A percentile compares a stretch with the other conserved stretches of the same genome.
phyloP scores from a whole-genome alignment of 148 eudicot genomes.

The Cornus controversa region DNA sequence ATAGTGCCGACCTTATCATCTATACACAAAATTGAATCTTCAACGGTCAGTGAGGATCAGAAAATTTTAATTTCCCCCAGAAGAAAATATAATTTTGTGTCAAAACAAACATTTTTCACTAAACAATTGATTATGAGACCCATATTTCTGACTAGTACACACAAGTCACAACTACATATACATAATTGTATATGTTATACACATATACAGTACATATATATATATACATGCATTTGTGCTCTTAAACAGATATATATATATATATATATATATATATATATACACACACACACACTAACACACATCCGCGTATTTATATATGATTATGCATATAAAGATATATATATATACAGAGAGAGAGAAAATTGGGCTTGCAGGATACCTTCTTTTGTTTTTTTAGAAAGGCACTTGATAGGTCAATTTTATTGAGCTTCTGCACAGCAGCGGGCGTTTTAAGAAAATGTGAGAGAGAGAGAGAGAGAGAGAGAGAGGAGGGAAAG shows the following conservation, averaged over 20 bases:
- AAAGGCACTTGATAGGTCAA: background rate
- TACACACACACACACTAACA: no score
- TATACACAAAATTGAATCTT: background rate
- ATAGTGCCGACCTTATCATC: background rate
- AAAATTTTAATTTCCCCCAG: background rate
- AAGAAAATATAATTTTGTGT: background rate
- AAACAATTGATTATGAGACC: constrained; percentile 7
- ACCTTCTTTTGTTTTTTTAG: no score
- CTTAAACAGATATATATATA: background rate
- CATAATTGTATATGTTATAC: background rate
- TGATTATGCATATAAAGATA: background rate
- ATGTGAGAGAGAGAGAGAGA: background rate
- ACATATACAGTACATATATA: background rate
- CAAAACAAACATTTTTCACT: background rate
- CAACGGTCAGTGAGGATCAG: background rate
- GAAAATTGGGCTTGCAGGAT: background rate
- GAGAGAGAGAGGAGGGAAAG: constrained; percentile 4
- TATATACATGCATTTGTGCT: background rate
- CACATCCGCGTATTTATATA: no score
- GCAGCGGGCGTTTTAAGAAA: constrained; percentile 14
- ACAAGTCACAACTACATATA: background rate
- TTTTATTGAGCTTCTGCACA: background rate
- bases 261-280: background rate
- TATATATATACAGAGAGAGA: background rate
- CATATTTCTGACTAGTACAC: background rate